A percentile compares a stretch with the other conserved stretches of the same genome.
Conservation (phyloP, 2,329 filamentous ascomycete genomes). For the Geosmithia morbida region DNA sequence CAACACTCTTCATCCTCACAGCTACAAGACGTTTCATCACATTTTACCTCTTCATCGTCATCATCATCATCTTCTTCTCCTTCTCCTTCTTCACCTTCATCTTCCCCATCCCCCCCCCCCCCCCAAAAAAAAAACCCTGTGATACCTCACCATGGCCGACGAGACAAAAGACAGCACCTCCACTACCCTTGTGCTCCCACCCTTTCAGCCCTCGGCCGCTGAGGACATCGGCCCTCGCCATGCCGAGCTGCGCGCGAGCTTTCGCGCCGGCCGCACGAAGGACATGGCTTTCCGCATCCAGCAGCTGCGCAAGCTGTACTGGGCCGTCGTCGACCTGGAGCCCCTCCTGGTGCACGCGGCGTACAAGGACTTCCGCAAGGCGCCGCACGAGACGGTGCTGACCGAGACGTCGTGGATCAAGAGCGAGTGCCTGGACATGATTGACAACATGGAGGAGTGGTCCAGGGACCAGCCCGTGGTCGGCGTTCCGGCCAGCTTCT, state of each 20-base stretch:
- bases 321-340: slow-evolving; percentile 72
- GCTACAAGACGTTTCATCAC: no score
- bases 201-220: slow-evolving; percentile 47
- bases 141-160: no score
- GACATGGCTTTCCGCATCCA: slow-evolving; percentile 66
- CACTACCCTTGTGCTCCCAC: slow-evolving; percentile 12
- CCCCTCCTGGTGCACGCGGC: slow-evolving; percentile 61
- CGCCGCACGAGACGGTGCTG: slow-evolving; percentile 56
- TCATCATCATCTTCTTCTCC: no score
- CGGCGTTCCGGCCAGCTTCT: slow-evolving; percentile 55
- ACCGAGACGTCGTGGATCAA: slow-evolving; percentile 66
- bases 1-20: no score
- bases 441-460: slow-evolving; percentile 68
- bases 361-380: slow-evolving; percentile 65
- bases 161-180: no score
- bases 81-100: neutral
- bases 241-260: slow-evolving; percentile 51
- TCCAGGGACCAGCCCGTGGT: slow-evolving; percentile 64
- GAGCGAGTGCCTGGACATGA: slow-evolving; percentile 67
- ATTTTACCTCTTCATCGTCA: no score
- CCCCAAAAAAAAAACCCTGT: no score
- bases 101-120: neutral
- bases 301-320: slow-evolving; percentile 90
- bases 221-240: slow-evolving; percentile 50
- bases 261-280: slow-evolving; percentile 67